Evolutionary conservation across 2,329 filamentous ascomycete genomes (phyloP).

Genomic region (Aspergillus luchuensis): DNA sequence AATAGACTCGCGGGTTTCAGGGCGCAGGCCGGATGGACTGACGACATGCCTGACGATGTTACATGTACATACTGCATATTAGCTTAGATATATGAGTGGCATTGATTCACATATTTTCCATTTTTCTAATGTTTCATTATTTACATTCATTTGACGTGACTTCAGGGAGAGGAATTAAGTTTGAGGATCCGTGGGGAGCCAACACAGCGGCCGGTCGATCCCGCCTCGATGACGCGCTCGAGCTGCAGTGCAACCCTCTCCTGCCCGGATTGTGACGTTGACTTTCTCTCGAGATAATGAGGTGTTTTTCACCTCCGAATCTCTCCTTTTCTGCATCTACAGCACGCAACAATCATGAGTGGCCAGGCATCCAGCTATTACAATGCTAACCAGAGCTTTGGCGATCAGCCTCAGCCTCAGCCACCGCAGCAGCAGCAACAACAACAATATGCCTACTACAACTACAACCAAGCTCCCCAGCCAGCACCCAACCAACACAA

Average conservation of each 20-base stretch:
- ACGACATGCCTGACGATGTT: neutral
- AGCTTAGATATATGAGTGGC: neutral
- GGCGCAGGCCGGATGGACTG: neutral
- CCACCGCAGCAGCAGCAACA: slow-evolving; percentile 23
- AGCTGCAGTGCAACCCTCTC: neutral
- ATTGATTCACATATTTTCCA: neutral
- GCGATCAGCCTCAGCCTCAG: slow-evolving; percentile 18
- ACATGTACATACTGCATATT: neutral
- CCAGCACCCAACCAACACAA: slow-evolving; percentile 24
- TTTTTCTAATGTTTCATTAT: too few species aligned
- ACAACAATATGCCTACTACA: slow-evolving; percentile 17
- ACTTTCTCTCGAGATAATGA: too few species aligned
- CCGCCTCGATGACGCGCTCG: neutral
- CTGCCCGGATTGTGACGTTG: too few species aligned
- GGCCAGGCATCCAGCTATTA: slow-evolving; percentile 43
- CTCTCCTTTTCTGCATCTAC: neutral
- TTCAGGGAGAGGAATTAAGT: neutral
- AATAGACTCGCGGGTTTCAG: neutral
- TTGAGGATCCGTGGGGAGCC: neutral
- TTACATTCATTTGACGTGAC: neutral
- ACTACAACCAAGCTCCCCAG: slow-evolving; percentile 20
- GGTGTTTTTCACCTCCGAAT: neutral
- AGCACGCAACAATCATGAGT: slow-evolving; percentile 32
- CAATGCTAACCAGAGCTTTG: slow-evolving; percentile 30
- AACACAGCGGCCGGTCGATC: neutral